Evolutionary conservation across 2,329 filamentous ascomycete species (phyloP), one percentile per base, ranked within the genome.

Genomic region (Trichoderma gracile): DNA sequence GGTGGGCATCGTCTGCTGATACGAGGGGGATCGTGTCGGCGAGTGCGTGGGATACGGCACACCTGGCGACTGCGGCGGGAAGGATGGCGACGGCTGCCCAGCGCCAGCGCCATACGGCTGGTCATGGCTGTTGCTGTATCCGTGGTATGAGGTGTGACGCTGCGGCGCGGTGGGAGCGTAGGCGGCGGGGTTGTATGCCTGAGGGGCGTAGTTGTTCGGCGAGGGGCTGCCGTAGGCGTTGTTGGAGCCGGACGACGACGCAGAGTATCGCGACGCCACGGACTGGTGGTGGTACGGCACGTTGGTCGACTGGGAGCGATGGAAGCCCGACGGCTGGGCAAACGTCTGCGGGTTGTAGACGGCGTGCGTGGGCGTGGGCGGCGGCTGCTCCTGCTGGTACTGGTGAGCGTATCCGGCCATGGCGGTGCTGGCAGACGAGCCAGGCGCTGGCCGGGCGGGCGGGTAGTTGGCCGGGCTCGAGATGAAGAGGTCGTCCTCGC

Each of bases 291-390:
- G 82, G 3, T 43, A 45, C 12, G 83, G 81, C 30, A 84, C 69
- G 47, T 78, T 77, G n/a, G 80, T 80, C 25, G 84, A 84, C 65
- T 84, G 83, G 40, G 83, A 80, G 62, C 83, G 80, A 63, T 71
- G 70, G 57, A 74, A 76, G 57, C 65, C 65, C 55, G 71, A 69
- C 5, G 73, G 67, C 65, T 71, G 74, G 65, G 78, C 79, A 73
- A 86, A 94, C 43, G 82, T 80, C 73, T 89, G 84, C 1, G 91
- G 90, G 72, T 93, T 94, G 76, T 93, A 94, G 49, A 84, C 75
- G 23, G 80, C 71, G 55, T 80, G 78, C 27, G 79, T 77, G 17
- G 81, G 77, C 8, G 66, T 64, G 10, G 81, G 79, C 23, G 81
- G 75, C 67, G 82, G 77, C 66, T 79, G 71, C 64, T 78, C 75